Conservation (phyloP, 495 filamentous ascomycete species). For the Hypoxylon intermedium region DNA sequence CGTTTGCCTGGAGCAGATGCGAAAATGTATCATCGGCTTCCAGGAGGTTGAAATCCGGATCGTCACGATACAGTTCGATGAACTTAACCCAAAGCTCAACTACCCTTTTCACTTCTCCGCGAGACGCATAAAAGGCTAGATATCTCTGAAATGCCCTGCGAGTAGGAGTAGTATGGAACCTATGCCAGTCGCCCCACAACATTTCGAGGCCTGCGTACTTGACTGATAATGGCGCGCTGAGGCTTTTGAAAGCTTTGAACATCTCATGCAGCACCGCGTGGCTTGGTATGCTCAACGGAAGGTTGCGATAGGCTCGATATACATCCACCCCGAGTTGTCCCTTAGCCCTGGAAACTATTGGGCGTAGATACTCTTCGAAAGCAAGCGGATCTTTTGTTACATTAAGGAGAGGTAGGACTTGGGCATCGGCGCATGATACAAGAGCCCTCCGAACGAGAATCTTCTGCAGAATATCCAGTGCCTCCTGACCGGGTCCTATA, state of each 20-base stretch:
- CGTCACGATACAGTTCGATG: conserved; percentile 41
- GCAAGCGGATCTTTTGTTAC: conserved; percentile 33
- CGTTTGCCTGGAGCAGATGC: conserved; percentile 69
- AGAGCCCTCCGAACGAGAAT: conserved; percentile 40
- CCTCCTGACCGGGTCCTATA: conserved; percentile 14
- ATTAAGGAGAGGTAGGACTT: conserved; percentile 41
- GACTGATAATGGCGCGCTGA: conserved; percentile 26
- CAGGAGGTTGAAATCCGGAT: conserved; percentile 34
- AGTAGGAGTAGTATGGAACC: conserved; percentile 46
- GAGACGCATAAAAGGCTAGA: conserved; percentile 59
- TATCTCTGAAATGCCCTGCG: conserved; percentile 55
- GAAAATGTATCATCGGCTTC: conserved; percentile 47
- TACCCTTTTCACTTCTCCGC: conserved; percentile 60
- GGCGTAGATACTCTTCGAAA: conserved; percentile 44
- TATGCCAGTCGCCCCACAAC: conserved; percentile 63
- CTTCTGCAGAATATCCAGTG: conserved; percentile 35
- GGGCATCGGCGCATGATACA: conserved; percentile 24
- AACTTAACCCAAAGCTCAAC: conserved; percentile 65
- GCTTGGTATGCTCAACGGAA: conserved; percentile 41
- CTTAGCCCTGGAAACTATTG: conserved; percentile 9
- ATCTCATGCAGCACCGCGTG: conserved; percentile 47
- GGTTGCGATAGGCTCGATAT: conserved; percentile 47
- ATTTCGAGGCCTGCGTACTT: conserved; percentile 55
- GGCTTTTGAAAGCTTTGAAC: conserved; percentile 50
- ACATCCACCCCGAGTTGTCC: conserved; percentile 37